Conservation (phyloP, 1,284 basidiomycete species). For the Sanghuangporus baumii region DNA sequence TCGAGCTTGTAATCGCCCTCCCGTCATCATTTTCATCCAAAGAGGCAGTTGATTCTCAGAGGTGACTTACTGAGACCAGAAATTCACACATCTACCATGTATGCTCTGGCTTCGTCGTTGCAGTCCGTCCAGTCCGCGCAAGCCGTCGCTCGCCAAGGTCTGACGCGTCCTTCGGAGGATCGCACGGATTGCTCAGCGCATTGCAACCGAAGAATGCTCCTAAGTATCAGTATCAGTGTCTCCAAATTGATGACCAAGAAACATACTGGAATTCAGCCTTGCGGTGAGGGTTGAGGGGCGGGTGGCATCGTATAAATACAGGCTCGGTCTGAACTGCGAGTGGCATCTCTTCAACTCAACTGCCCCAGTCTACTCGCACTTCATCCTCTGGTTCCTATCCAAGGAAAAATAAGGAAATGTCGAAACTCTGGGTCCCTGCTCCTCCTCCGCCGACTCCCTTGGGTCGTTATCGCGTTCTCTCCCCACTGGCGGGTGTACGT, state of each 20-base stretch:
- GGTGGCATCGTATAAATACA: background rate
- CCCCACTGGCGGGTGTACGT: conserved; percentile 13
- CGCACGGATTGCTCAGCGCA: background rate
- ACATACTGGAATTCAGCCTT: too few relatives aligned
- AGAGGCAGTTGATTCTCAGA: background rate
- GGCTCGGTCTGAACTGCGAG: too few relatives aligned
- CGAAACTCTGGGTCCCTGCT: conserved; percentile 1
- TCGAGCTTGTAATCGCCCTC: too few relatives aligned
- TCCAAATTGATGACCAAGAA: background rate
- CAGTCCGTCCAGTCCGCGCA: background rate
- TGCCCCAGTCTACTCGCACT: too few relatives aligned
- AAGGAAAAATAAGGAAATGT: background rate
- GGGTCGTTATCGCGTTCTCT: conserved; percentile 14
- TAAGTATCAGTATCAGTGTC: background rate
- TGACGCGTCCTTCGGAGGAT: background rate
- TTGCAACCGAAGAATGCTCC: too few relatives aligned
- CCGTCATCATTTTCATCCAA: too few relatives aligned
- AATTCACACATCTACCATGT: background rate
- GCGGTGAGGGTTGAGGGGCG: background rate
- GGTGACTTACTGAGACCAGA: background rate
- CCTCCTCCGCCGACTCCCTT: conserved; percentile 4
- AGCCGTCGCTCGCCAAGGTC: conserved; percentile 2
- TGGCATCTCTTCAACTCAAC: background rate
- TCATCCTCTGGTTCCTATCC: background rate
- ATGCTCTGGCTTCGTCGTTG: background rate